Evolutionary conservation across 164 flowering plant genomes (phyloP), one percentile per base, ranked within the genome.

Genomic region (Umbilicus rupestris): DNA sequence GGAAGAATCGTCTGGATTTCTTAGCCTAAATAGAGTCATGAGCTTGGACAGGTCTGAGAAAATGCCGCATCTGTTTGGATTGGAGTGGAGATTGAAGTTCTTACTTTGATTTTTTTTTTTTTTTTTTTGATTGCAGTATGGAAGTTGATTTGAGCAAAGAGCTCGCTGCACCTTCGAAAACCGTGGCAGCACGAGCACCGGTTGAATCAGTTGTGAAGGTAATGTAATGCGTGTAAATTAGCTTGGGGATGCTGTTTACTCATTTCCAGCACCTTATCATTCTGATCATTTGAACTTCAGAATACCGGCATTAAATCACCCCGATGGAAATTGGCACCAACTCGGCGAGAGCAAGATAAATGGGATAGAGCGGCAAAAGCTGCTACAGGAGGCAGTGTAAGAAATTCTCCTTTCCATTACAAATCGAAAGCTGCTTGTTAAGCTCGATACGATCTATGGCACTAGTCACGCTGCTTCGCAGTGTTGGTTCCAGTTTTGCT

Each of bases 321-420:
- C 24, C 85, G 65, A 74, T 94, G 99, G 99, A 89, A 79, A 79
- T 71, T 80, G 39, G 99, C 78, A 39, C 96, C 98, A 30, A 94
- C 97, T 57, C 78, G 87, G 14, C 84, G 87, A 49, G 98, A 94
- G 75, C 95, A 83, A 72, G 86, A 86, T 11, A 94, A 90, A 75
- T 94, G 98, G 98, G 90, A 87, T 77, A 83, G 81, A 78, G 98
- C 97, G 19, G 69, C 70, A 22, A 87, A 87, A 80, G 95, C 96
- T 69, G 86, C 96, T 68, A 90, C 91, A 12, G 96, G 92, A 58
- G 98, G 98, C 74, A 90, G 80, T 80, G 96, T 87, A 75, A 79
- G 87, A 74, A 55, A 15, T 57, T 22, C 74, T 30, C n/a, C 5
- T 26, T 2, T 28, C 17, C 41, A 33, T 10, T 19, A 16, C 64